Evolutionary conservation across 495 filamentous ascomycete species (phyloP).

Genomic region (Neurospora tetraspora): DNA sequence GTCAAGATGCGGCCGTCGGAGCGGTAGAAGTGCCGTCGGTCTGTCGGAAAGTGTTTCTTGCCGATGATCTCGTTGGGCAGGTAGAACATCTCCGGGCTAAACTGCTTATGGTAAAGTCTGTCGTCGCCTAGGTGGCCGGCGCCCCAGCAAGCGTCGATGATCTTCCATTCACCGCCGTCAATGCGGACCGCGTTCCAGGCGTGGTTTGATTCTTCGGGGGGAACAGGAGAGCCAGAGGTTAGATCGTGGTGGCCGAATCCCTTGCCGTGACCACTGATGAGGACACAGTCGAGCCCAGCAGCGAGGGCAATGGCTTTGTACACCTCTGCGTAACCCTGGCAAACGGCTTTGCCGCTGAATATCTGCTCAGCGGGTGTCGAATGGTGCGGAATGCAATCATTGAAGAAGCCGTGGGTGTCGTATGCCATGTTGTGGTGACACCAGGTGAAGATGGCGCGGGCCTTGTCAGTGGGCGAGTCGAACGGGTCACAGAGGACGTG

Average conservation of each 20-base stretch:
- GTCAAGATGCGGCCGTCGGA: slow-evolving; percentile 34
- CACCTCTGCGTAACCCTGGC: slow-evolving; percentile 81
- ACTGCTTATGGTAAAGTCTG: slow-evolving; percentile 52
- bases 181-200: slow-evolving; percentile 92
- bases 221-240: slow-evolving; percentile 43
- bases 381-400: slow-evolving; percentile 47
- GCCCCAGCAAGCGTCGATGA: slow-evolving; percentile 90
- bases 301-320: slow-evolving; percentile 63
- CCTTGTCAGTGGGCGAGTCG: slow-evolving; percentile 74
- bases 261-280: slow-evolving; percentile 76
- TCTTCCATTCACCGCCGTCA: slow-evolving; percentile 79
- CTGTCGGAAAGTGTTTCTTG: slow-evolving; percentile 60
- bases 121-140: slow-evolving; percentile 51
- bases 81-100: slow-evolving; percentile 63
- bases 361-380: slow-evolving; percentile 55
- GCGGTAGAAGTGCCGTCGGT: slow-evolving; percentile 60
- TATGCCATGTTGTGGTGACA: slow-evolving; percentile 89
- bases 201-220: slow-evolving; percentile 49
- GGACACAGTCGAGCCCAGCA: slow-evolving; percentile 61
- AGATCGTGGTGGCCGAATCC: slow-evolving; percentile 60
- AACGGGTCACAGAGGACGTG: slow-evolving; percentile 70
- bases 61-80: slow-evolving; percentile 78
- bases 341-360: slow-evolving; percentile 70
- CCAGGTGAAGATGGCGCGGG: slow-evolving; percentile 88
- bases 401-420: slow-evolving; percentile 68